Evolutionary conservation across 2,329 filamentous ascomycete species (phyloP).

Genomic region (Colletotrichum higginsianum): DNA sequence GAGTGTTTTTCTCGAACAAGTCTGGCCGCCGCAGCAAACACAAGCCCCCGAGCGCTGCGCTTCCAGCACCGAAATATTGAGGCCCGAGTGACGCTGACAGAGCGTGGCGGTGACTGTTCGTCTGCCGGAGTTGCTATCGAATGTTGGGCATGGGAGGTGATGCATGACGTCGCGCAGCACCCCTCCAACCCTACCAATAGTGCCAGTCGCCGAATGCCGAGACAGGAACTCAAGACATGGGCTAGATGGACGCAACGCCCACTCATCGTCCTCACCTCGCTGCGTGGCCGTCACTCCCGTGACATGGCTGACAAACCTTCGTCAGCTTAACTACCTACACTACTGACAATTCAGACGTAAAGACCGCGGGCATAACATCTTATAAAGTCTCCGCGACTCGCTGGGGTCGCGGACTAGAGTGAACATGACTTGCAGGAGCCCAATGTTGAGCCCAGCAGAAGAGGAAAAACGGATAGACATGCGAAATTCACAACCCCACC

Average conservation of each 20-base stretch:
- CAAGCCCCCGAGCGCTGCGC: conserved; percentile 11
- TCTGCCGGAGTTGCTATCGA: neutral
- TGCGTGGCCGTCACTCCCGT: neutral
- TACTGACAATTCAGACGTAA: too few species aligned
- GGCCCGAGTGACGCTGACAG: conserved; percentile 20
- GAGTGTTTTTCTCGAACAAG: neutral
- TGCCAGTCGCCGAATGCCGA: conserved; percentile 30
- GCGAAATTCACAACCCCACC: conserved; percentile 17
- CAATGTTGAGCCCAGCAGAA: neutral
- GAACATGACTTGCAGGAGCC: conserved; percentile 14
- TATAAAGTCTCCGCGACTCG: neutral
- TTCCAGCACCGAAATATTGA: neutral
- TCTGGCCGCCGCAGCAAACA: conserved; percentile 13
- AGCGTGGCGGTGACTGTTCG: conserved; percentile 25
- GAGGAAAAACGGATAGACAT: neutral
- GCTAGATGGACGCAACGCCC: conserved; percentile 26
- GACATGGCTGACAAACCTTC: conserved; percentile 28
- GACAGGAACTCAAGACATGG: conserved; percentile 29
- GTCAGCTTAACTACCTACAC: neutral
- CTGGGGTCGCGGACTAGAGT: neutral
- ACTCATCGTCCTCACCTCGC: conserved; percentile 12
- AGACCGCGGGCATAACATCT: neutral
- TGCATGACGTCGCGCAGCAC: conserved; percentile 37
- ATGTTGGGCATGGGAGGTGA: conserved; percentile 16
- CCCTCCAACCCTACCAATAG: neutral